Conservation (phyloP, 495 filamentous ascomycete genomes). For the Aspergillus carlsbadensis region DNA sequence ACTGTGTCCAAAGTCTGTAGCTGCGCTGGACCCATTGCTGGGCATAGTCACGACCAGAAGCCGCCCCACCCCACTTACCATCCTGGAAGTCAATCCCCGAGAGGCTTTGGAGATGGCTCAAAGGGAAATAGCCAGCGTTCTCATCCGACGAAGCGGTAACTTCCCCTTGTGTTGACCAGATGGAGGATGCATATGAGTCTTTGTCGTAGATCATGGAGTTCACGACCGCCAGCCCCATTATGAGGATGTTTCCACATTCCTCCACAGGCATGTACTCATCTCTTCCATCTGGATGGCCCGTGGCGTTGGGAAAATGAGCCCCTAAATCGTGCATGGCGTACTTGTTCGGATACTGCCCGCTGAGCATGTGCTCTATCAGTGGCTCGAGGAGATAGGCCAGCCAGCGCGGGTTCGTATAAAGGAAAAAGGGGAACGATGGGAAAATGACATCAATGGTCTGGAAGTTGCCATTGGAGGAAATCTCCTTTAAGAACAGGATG, state of each 20-base stretch:
- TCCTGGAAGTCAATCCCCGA: slow-evolving; percentile 50
- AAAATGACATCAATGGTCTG: slow-evolving; percentile 98
- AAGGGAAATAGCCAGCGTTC: slow-evolving; percentile 36
- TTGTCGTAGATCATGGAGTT: slow-evolving; percentile 74
- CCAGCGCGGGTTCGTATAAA: slow-evolving; percentile 93
- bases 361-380: slow-evolving; percentile 84
- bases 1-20: slow-evolving; percentile 86
- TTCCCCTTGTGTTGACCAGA: slow-evolving; percentile 46
- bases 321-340: slow-evolving; percentile 97
- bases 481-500: slow-evolving; percentile 90
- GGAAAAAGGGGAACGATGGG: slow-evolving; percentile 90
- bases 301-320: slow-evolving; percentile 85
- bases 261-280: slow-evolving; percentile 99
- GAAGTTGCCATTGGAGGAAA: slow-evolving; percentile 90
- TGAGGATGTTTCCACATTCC: slow-evolving; percentile 94
- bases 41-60: slow-evolving; percentile 48
- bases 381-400: slow-evolving; percentile 87
- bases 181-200: slow-evolving; percentile 51
- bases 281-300: slow-evolving; percentile 79
- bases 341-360: slow-evolving; percentile 85
- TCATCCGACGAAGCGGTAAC: slow-evolving; percentile 19
- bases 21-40: slow-evolving; percentile 59
- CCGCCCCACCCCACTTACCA: slow-evolving; percentile 51
- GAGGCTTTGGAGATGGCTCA: slow-evolving; percentile 40
- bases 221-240: slow-evolving; percentile 85